Conservation (phyloP, 352 stramenopile genomes). For the Halophytophthora polymorphica region DNA sequence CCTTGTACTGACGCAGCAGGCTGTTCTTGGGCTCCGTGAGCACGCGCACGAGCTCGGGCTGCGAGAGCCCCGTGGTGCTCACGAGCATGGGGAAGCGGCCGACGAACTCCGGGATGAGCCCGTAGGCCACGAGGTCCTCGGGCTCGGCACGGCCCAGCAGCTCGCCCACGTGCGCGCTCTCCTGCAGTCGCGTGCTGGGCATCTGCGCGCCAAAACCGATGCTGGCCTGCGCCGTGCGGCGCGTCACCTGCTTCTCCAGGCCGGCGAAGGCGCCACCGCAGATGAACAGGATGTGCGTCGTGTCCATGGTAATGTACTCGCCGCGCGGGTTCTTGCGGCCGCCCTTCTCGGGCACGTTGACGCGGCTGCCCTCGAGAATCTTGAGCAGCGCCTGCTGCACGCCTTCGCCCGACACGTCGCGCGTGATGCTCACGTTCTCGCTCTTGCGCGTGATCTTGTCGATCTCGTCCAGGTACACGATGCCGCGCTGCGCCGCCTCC, state of each 20-base stretch:
- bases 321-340: slow-evolving; percentile 95
- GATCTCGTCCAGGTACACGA: slow-evolving; percentile 99
- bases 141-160: slow-evolving; percentile 93
- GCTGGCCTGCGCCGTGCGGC: slow-evolving; percentile 90
- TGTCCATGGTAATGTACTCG: slow-evolving; percentile 98
- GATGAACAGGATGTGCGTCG: slow-evolving; percentile 99
- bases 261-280: slow-evolving; percentile 96
- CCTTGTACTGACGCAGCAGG: slow-evolving; percentile 97
- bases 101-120: slow-evolving; percentile 98
- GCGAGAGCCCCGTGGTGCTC: slow-evolving; percentile 90
- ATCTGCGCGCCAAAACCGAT: slow-evolving; percentile 98
- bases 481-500: slow-evolving; percentile 94
- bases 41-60: slow-evolving; percentile 93
- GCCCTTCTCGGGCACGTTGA: slow-evolving; percentile 97
- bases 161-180: slow-evolving; percentile 85
- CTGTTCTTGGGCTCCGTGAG: slow-evolving; percentile 97
- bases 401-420: slow-evolving; percentile 97
- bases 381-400: slow-evolving; percentile 99
- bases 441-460: slow-evolving; percentile 96
- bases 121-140: slow-evolving; percentile 96
- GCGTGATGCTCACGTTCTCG: slow-evolving; percentile 92
- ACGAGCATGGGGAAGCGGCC: slow-evolving; percentile 97
- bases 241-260: slow-evolving; percentile 93
- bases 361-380: slow-evolving; percentile 97
- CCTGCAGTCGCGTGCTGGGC: slow-evolving; percentile 64